phyloP scores from a whole-genome alignment of 345 rosid species.

The Clarkia xantiana region DNA sequence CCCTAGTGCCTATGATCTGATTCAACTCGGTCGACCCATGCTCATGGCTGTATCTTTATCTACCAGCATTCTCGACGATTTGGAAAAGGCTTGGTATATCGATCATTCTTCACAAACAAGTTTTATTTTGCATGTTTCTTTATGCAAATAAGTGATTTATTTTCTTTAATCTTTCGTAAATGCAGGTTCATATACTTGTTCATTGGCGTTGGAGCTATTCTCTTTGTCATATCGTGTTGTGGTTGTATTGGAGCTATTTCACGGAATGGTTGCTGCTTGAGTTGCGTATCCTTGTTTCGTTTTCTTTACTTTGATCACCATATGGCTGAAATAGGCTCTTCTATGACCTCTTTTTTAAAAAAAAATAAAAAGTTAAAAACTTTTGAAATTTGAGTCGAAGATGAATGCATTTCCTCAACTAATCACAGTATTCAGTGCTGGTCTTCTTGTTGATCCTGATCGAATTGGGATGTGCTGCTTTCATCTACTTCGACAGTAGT shows the following conservation, averaged over 20 bases:
- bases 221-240: conserved; percentile 71
- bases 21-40: conserved; percentile 68
- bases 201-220: conserved; percentile 66
- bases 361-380: background rate
- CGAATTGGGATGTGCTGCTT: conserved; percentile 83
- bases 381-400: conserved; percentile 2
- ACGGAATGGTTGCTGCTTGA: conserved; percentile 84
- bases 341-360: background rate
- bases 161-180: background rate
- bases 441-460: conserved; percentile 75
- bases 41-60: conserved; percentile 55
- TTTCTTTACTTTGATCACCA: background rate
- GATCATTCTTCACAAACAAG: background rate
- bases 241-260: conserved; percentile 76
- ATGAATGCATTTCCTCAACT: conserved; percentile 46
- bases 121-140: background rate
- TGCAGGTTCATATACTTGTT: conserved; percentile 93
- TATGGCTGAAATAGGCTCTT: too few relatives aligned
- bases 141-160: background rate
- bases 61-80: conserved; percentile 33
- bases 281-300: conserved; percentile 68
- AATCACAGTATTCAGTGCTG: conserved; percentile 52
- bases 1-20: conserved; percentile 17
- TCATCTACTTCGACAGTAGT: conserved; percentile 72
- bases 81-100: conserved; percentile 81